A percentile compares a stretch with the other conserved stretches of the same genome.
These are phyloP conservation scores for Naganishia antarctica DNA, from an alignment of 768 basidiomycete species.

Conservation along the genomic window DNA sequence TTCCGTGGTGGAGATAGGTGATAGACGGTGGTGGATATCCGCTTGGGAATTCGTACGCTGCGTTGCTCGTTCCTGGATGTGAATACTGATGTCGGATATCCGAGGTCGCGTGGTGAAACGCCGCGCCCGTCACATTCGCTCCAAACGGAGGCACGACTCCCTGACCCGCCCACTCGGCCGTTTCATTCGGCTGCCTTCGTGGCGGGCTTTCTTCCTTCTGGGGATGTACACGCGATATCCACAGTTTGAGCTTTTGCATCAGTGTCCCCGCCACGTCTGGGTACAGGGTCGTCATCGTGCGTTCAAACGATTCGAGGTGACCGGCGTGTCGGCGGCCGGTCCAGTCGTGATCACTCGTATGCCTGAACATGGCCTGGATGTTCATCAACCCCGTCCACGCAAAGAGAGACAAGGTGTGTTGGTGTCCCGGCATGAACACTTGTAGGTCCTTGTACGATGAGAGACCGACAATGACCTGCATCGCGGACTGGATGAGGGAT, in stretches of 20 bases:
- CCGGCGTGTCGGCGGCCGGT: conserved; percentile 1
- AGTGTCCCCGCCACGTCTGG: not conserved
- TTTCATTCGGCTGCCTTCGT: not conserved
- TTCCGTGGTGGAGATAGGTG: too few relatives aligned
- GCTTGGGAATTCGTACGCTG: too few relatives aligned
- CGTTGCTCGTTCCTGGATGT: too few relatives aligned
- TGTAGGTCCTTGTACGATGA: conserved; percentile 5
- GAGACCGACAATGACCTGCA: conserved; percentile 11
- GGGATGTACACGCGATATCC: not conserved
- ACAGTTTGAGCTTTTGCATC: not conserved
- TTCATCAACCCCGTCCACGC: conserved; percentile 11
- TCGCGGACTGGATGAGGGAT: conserved; percentile 1
- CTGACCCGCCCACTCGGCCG: not conserved
- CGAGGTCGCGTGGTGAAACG: not conserved
- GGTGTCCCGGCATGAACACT: conserved; percentile 4
- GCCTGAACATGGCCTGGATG: conserved; percentile 10
- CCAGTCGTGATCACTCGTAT: not conserved
- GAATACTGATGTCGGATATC: not conserved
- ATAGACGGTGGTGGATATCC: not conserved
- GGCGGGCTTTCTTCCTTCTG: not conserved
- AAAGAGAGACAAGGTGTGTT: not conserved
- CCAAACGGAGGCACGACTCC: not conserved
- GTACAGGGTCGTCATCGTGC: not conserved
- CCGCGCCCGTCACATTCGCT: too few relatives aligned
- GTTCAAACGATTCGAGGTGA: conserved; percentile 6